Evolutionary conservation across 2,329 filamentous ascomycete species (phyloP), one percentile per base, ranked within the genome.

Genomic region (Lachnellula hyalina): DNA sequence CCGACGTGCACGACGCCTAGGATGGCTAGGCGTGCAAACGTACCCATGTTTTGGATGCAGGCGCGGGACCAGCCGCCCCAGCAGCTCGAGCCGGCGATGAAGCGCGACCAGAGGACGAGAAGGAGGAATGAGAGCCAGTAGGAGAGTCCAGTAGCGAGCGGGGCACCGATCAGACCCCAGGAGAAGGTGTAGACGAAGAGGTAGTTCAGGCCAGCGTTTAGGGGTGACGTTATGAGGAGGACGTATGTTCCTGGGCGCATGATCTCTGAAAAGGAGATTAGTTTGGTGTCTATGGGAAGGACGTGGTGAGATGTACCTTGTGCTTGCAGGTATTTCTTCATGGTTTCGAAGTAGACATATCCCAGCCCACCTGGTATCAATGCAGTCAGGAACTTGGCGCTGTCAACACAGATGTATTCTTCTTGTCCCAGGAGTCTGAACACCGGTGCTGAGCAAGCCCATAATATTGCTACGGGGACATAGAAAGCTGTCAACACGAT

Each of bases 261-360:
- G n/a, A 94, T 83, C 28, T 70, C 75, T 71, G 58, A 5, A 17
- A 21, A 21, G 21, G n/a, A 28, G 9, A 52, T 21, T 28, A 32
- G 38, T 28, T 42, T 42, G 19, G 41, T 23, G 14, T 14, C 19
- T 7, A 23, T 77, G 5, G 78, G 77, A 65, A 80, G 9, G 9
- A 11, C 77, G n/a, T 82, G 69, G 57, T 77, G 81, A 63, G 81
- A 82, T 68, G 82, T 82, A 79, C 89, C 89, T 72, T 96, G 91
- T 0, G 91, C 91, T 71, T 96, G 91, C 1, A 95, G 78, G 63
- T 86, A 96, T 63, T 93, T 89, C 74, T 96, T 96, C 67, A 91
- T 83, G 5, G 83, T 79, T 71, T 95, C 90, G 57, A 96, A 96
- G 73, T 89, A 95, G 41, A 96, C 83, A 64, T 96, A 96, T 0